Evolutionary conservation across 768 basidiomycete species (phyloP).

Genomic region (Chalciporus pseudorubinellus): DNA sequence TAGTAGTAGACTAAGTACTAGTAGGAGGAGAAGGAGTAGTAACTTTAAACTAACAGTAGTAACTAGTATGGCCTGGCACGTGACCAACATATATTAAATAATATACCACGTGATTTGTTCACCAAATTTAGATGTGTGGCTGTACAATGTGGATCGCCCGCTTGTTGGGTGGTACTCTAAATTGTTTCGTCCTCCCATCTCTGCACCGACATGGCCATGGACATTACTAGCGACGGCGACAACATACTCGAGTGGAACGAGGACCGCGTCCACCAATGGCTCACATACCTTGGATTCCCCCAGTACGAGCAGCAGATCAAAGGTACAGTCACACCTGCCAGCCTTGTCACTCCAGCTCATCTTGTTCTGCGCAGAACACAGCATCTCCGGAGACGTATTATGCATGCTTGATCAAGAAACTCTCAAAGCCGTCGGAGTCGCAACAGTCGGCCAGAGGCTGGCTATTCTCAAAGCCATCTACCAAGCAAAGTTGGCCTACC

Average conservation of each 20-base stretch:
- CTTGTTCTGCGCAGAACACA: conserved; percentile 61
- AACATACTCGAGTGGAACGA: conserved; percentile 69
- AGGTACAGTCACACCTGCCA: conserved; percentile 42
- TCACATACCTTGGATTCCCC: conserved; percentile 72
- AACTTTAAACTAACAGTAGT: not conserved
- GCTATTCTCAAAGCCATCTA: conserved; percentile 92
- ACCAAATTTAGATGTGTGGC: not conserved
- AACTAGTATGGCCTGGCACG: not conserved
- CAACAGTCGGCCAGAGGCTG: conserved; percentile 89
- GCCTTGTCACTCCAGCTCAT: conserved; percentile 5
- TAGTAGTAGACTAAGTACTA: too few relatives aligned
- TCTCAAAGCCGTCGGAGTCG: conserved; percentile 82
- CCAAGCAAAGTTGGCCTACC: conserved; percentile 79
- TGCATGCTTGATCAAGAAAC: conserved; percentile 79
- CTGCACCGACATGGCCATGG: conserved; percentile 24
- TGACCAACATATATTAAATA: not conserved
- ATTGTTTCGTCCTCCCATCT: conserved; percentile 7
- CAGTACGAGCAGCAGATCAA: conserved; percentile 83
- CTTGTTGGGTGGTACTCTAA: conserved; percentile 13
- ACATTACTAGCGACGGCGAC: conserved; percentile 26
- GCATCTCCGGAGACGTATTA: conserved; percentile 88
- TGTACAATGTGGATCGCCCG: not conserved
- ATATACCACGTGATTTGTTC: too few relatives aligned
- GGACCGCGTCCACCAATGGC: conserved; percentile 75
- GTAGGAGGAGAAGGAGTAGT: not conserved